These are phyloP conservation scores for Lactarius quietus DNA, from an alignment of 768 basidiomycete genomes.

Conservation along the genomic window DNA sequence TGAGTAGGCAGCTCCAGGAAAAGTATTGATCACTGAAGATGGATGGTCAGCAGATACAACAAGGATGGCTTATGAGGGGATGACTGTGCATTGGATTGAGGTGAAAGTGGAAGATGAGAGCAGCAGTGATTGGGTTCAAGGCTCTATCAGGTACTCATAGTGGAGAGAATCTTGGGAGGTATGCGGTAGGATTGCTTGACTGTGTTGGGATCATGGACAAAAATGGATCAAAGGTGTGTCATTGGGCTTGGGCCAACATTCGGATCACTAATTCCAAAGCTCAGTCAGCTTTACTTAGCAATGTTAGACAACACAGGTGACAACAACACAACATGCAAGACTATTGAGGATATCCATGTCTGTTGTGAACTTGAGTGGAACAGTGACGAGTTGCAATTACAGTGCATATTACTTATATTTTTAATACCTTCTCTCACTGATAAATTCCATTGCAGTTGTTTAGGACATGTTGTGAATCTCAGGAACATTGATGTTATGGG, in stretches of 20 bases:
- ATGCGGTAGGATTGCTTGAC: neutral
- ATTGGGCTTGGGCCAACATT: too few relatives aligned
- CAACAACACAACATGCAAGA: neutral
- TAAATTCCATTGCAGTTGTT: neutral
- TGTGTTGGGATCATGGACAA: neutral
- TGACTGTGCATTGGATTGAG: neutral
- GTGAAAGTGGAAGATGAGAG: neutral
- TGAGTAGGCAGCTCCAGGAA: neutral
- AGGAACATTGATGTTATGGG: neutral
- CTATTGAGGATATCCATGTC: neutral
- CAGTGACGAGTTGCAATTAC: neutral
- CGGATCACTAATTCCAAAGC: too few relatives aligned
- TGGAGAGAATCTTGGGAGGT: neutral
- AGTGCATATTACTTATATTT: neutral
- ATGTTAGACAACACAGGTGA: neutral
- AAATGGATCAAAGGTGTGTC: neutral
- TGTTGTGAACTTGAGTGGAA: too few relatives aligned
- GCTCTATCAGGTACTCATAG: conserved; percentile 1
- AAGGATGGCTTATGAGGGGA: neutral
- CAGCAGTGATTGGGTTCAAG: neutral
- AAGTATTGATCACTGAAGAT: neutral
- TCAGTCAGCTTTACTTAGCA: neutral
- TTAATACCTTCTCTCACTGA: neutral
- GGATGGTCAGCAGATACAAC: neutral
- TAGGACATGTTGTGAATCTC: neutral